Percentiles rank a stretch among this genome's conserved stretches.
Evolutionary conservation across 2,329 filamentous ascomycete species (phyloP).

Genomic region (Neodidymelliopsis sp.): DNA sequence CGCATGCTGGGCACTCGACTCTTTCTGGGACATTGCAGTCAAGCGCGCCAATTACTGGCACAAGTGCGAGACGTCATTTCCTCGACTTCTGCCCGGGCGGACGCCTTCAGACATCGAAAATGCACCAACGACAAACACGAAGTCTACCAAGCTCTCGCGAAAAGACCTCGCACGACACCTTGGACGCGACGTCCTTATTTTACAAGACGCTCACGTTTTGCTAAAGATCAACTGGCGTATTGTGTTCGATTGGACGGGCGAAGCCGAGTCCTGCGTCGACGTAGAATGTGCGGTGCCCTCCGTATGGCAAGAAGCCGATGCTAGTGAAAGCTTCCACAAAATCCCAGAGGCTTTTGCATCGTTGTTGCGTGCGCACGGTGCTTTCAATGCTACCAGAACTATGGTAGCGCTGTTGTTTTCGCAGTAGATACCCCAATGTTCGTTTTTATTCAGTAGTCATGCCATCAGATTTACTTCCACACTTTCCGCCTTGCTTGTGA

Average conservation of each 20-base stretch:
- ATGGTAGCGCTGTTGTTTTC: constrained; percentile 65
- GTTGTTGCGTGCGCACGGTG: constrained; percentile 63
- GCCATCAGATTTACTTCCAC: too few species aligned
- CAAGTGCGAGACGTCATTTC: constrained; percentile 59
- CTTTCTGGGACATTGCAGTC: constrained; percentile 69
- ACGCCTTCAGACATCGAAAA: constrained; percentile 29
- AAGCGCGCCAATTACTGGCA: constrained; percentile 71
- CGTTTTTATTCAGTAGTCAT: too few species aligned
- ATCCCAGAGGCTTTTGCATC: constrained; percentile 68
- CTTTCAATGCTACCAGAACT: constrained; percentile 64
- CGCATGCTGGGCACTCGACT: constrained; percentile 71
- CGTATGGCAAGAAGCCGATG: constrained; percentile 69
- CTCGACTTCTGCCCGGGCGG: constrained; percentile 29
- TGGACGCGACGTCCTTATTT: constrained; percentile 37
- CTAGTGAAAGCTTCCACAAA: constrained; percentile 62
- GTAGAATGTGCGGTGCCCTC: constrained; percentile 65
- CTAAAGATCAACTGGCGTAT: constrained; percentile 69
- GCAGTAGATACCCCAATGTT: constrained; percentile 5
- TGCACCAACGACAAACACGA: constrained; percentile 17
- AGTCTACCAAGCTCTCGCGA: constrained; percentile 35
- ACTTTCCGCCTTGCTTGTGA: too few species aligned
- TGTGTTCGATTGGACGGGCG: constrained; percentile 75
- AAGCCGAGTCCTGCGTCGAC: constrained; percentile 67
- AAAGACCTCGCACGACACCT: constrained; percentile 60
- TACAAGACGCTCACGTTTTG: constrained; percentile 50